These are phyloP conservation scores for Penicillium freii DNA, from an alignment of 2,329 filamentous ascomycete genomes.

Conservation along the genomic window DNA sequence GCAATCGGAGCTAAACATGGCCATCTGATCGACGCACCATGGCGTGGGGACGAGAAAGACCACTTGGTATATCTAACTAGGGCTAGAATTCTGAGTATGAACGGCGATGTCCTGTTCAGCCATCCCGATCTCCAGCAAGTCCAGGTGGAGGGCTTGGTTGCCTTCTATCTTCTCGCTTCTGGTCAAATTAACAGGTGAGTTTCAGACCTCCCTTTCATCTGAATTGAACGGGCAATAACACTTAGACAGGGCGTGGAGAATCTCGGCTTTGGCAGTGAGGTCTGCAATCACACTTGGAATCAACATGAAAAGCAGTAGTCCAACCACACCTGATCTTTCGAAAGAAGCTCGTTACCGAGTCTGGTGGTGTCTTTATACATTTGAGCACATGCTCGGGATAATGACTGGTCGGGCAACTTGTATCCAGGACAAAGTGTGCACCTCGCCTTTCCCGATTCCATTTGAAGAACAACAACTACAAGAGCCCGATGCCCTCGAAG, in stretches of 20 bases:
- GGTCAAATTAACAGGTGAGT: conserved; percentile 47
- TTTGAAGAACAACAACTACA: conserved; percentile 42
- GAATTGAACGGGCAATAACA: background rate
- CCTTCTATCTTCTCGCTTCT: conserved; percentile 45
- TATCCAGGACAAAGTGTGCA: conserved; percentile 45
- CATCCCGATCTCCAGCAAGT: conserved; percentile 48
- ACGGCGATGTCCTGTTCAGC: conserved; percentile 43
- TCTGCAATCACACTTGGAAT: conserved; percentile 45
- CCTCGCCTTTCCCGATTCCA: conserved; percentile 43
- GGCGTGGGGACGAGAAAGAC: conserved; percentile 43
- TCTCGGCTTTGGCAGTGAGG: conserved; percentile 44
- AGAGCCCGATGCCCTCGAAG: conserved; percentile 31
- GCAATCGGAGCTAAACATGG: conserved; percentile 46
- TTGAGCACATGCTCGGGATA: conserved; percentile 46
- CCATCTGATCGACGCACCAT: conserved; percentile 43
- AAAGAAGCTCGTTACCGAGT: conserved; percentile 48
- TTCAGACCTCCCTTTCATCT: background rate
- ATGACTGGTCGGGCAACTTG: conserved; percentile 49
- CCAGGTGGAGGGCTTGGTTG: conserved; percentile 44
- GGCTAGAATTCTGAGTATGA: conserved; percentile 45
- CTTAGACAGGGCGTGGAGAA: conserved; percentile 41
- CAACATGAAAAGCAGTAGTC: conserved; percentile 45
- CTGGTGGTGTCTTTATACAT: conserved; percentile 47
- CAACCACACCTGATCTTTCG: conserved; percentile 36
- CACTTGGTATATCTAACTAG: conserved; percentile 47